Conservation (phyloP, 495 filamentous ascomycete genomes). For the Clavariopsis aquatica region DNA sequence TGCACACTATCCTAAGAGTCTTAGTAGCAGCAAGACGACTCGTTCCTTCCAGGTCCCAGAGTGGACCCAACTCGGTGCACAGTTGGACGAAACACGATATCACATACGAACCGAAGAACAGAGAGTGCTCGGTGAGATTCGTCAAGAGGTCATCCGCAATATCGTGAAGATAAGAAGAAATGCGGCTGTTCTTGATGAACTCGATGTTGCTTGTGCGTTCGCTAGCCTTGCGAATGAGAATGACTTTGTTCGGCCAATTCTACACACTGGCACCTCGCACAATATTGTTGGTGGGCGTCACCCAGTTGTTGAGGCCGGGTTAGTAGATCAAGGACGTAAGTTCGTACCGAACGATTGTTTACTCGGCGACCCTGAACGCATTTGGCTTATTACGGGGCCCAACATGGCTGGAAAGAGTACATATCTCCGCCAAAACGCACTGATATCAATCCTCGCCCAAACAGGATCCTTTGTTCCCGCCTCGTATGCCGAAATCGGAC, state of each 20-base stretch:
- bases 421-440: slow-evolving; percentile 88
- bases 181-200: slow-evolving; percentile 83
- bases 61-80: slow-evolving; percentile 78
- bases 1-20: slow-evolving; percentile 44
- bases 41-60: slow-evolving; percentile 78
- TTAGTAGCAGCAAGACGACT: slow-evolving; percentile 79
- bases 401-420: slow-evolving; percentile 99
- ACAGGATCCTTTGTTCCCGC: slow-evolving; percentile 91
- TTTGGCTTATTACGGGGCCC: slow-evolving; percentile 94
- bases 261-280: slow-evolving; percentile 58
- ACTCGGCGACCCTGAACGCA: slow-evolving; percentile 61
- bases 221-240: slow-evolving; percentile 75
- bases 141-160: slow-evolving; percentile 72
- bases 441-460: slow-evolving; percentile 91
- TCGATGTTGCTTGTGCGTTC: slow-evolving; percentile 85
- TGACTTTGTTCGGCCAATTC: slow-evolving; percentile 67
- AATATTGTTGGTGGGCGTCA: slow-evolving; percentile 83
- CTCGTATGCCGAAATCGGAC: slow-evolving; percentile 74
- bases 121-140: slow-evolving; percentile 67
- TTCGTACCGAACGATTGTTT: slow-evolving; percentile 90
- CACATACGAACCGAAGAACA: slow-evolving; percentile 81
- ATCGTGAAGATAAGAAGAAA: slow-evolving; percentile 83
- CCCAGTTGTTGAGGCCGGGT: slow-evolving; percentile 80
- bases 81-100: slow-evolving; percentile 68
- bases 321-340: slow-evolving; percentile 74